Percentiles rank a stretch among this genome's conserved stretches.
Conservation (phyloP, 2,329 filamentous ascomycete genomes). For the Ustulina deusta region DNA sequence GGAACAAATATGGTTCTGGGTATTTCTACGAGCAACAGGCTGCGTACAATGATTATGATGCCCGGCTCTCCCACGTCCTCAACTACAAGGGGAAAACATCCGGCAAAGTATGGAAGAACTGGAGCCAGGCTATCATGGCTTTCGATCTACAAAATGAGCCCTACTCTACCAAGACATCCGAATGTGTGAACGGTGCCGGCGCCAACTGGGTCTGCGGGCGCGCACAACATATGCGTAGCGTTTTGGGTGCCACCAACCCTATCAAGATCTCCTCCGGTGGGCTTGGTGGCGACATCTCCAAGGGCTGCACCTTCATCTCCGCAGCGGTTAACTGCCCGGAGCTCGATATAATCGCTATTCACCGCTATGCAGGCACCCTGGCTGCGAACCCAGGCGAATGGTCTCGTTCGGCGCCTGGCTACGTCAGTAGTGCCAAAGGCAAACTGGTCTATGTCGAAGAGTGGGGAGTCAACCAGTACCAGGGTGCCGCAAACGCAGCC, state of each 20-base stretch:
- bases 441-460: conserved; percentile 52
- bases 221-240: conserved; percentile 45
- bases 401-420: conserved; percentile 42
- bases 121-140: conserved; percentile 50
- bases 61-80: conserved; percentile 49
- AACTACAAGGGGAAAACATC: conserved; percentile 51
- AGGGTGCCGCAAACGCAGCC: conserved; percentile 55
- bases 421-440: conserved; percentile 43
- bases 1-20: conserved; percentile 36
- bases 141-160: conserved; percentile 54
- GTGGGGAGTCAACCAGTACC: conserved; percentile 57
- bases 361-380: conserved; percentile 45
- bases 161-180: conserved; percentile 44
- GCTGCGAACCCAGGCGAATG: conserved; percentile 43
- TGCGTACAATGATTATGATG: conserved; percentile 49
- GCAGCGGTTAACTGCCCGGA: conserved; percentile 47
- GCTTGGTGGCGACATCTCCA: conserved; percentile 50
- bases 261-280: conserved; percentile 51
- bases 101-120: conserved; percentile 51
- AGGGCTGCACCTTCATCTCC: conserved; percentile 48
- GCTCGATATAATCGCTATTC: conserved; percentile 49
- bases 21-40: conserved; percentile 50
- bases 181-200: conserved; percentile 43
- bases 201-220: conserved; percentile 51
- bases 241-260: conserved; percentile 46